These are phyloP conservation scores for Anisodus acutangulus DNA, from an alignment of 257 asterid species.

Conservation along the genomic window DNA sequence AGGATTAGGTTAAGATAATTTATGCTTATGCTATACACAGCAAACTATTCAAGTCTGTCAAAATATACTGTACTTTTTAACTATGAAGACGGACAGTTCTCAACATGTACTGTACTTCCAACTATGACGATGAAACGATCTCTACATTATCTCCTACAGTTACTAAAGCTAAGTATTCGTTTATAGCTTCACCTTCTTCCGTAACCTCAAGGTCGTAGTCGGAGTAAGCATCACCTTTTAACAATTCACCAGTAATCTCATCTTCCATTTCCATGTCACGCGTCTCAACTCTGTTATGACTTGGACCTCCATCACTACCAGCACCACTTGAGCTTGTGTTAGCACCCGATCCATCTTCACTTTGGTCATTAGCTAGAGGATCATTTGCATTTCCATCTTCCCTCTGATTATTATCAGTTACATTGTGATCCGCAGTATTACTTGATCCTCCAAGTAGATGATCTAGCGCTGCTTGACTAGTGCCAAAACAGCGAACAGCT, in stretches of 20 bases:
- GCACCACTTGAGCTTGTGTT: conserved; percentile 30
- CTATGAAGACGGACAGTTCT: not conserved
- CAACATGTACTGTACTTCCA: not conserved
- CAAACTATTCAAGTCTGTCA: conserved; percentile 15
- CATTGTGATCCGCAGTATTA: conserved; percentile 27
- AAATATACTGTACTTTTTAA: not conserved
- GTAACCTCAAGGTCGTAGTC: conserved; percentile 82
- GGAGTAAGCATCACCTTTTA: conserved; percentile 67
- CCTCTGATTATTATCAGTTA: conserved; percentile 28
- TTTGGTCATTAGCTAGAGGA: conserved; percentile 1
- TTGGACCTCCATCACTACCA: conserved; percentile 38
- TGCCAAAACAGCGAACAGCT: conserved; percentile 57
- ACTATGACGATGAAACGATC: not conserved
- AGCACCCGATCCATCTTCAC: conserved; percentile 26
- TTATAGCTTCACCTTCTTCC: conserved; percentile 89
- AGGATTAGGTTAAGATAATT: not conserved
- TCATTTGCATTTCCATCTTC: not conserved
- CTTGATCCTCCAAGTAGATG: conserved; percentile 49
- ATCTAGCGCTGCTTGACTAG: conserved; percentile 56
- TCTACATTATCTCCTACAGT: conserved; percentile 23
- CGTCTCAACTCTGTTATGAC: conserved; percentile 22
- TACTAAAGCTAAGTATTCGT: conserved; percentile 69
- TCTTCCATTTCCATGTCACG: conserved; percentile 87
- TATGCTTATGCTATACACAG: not conserved
- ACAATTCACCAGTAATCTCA: conserved; percentile 68